These are phyloP conservation scores for Drosera capensis DNA, from an alignment of 148 eudicot genomes.

Conservation along the genomic window DNA sequence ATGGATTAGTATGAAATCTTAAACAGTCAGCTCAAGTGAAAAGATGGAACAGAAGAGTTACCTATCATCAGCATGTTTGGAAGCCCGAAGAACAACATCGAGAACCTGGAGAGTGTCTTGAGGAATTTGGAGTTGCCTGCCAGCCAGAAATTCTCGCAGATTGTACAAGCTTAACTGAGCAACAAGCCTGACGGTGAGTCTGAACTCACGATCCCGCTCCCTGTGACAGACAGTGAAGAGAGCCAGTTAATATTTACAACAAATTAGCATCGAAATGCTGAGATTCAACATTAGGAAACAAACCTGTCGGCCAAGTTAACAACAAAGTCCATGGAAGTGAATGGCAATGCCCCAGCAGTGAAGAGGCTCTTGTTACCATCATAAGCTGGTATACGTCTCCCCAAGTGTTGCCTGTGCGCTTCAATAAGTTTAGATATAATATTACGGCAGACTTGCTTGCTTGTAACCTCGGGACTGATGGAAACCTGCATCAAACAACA, in stretches of 20 bases:
- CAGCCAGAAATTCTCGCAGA: conserved; percentile 27
- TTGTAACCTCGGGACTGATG: conserved; percentile 42
- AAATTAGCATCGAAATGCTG: background rate
- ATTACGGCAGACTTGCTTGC: conserved; percentile 30
- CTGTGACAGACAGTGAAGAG: conserved; percentile 13
- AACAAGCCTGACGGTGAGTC: conserved; percentile 50
- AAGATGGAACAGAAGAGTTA: conserved; percentile 15
- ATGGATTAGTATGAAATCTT: background rate
- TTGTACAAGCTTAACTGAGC: conserved; percentile 27
- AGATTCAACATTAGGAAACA: background rate
- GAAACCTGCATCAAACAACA: conserved; percentile 27
- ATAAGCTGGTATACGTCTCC: conserved; percentile 28
- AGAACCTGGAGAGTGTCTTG: conserved; percentile 71
- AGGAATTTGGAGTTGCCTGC: conserved; percentile 29
- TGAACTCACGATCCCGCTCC: conserved; percentile 29
- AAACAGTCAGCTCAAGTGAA: background rate
- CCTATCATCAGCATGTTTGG: conserved; percentile 12
- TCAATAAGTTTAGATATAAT: conserved; percentile 24
- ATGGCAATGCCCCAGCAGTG: conserved; percentile 55
- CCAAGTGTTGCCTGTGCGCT: conserved; percentile 15
- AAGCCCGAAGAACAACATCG: conserved; percentile 56
- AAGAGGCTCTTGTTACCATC: conserved; percentile 59
- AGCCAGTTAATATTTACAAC: background rate
- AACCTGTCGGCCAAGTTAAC: conserved; percentile 19
- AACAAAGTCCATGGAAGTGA: conserved; percentile 42